Evolutionary conservation across 768 basidiomycete genomes (phyloP).

Genomic region (Suillus discolor): DNA sequence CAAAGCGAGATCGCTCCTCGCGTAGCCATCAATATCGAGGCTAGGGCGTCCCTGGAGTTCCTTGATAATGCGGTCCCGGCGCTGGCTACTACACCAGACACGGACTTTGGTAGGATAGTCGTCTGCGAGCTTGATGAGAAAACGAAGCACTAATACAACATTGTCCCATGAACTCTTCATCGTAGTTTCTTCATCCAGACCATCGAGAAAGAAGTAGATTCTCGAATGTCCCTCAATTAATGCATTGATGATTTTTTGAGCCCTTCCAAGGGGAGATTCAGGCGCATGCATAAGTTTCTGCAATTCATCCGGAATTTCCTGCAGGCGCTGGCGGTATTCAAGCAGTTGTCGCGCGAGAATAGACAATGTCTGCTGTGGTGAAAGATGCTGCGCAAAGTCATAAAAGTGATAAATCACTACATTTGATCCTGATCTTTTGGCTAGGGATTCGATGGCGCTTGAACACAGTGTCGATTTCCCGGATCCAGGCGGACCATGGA

Average conservation of each 20-base stretch:
- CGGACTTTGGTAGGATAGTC: slow-evolving; percentile 19
- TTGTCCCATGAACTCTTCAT: slow-evolving; percentile 19
- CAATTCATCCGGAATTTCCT: too few relatives aligned
- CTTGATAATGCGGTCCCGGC: slow-evolving; percentile 4
- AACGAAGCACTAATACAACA: slow-evolving; percentile 14
- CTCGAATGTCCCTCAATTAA: slow-evolving; percentile 15
- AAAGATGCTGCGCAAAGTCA: slow-evolving; percentile 6
- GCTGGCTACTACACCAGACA: slow-evolving; percentile 29
- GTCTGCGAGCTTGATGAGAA: slow-evolving; percentile 17
- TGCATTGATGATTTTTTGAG: slow-evolving; percentile 18
- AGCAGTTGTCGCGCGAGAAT: background rate
- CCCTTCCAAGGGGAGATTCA: slow-evolving; percentile 8
- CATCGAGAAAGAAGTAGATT: slow-evolving; percentile 29
- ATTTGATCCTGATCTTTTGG: background rate
- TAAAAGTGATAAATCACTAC: background rate
- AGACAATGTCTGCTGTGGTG: background rate
- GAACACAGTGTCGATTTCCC: slow-evolving; percentile 4
- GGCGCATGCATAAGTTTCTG: background rate
- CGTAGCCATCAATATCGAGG: background rate
- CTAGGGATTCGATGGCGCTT: background rate
- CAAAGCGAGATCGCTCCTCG: slow-evolving; percentile 2
- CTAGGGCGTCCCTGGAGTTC: slow-evolving; percentile 8
- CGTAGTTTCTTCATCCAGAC: slow-evolving; percentile 28
- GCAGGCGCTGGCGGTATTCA: background rate
- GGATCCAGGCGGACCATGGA: background rate